phyloP scores from a whole-genome alignment of 208 protist species.

The Sergeia podlipaevii region DNA sequence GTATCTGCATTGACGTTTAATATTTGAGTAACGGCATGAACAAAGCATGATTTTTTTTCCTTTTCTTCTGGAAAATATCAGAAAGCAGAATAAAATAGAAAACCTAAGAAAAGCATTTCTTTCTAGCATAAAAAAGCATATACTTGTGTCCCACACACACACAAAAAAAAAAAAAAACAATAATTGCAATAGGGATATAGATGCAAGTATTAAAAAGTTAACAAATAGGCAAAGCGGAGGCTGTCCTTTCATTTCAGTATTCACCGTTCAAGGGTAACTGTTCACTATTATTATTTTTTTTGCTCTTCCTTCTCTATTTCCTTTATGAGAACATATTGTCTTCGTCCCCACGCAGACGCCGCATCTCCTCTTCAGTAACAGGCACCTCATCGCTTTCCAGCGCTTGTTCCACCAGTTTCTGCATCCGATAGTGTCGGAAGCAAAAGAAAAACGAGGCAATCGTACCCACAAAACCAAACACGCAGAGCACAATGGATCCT shows the following conservation, averaged over 20 bases:
- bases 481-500: slow-evolving; percentile 72
- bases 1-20: too few species aligned
- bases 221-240: not conserved
- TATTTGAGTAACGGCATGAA: too few species aligned
- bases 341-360: slow-evolving; percentile 37
- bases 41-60: too few species aligned
- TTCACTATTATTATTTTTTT: not conserved
- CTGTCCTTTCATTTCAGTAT: too few species aligned
- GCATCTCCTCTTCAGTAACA: slow-evolving; percentile 77
- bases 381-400: slow-evolving; percentile 61
- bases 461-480: slow-evolving; percentile 77
- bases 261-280: too few species aligned
- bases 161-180: slow-evolving; percentile 2
- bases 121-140: too few species aligned
- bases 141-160: too few species aligned
- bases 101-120: too few species aligned
- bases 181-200: slow-evolving; percentile 3
- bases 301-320: not conserved
- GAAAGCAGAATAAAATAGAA: too few species aligned
- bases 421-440: slow-evolving; percentile 80
- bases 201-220: too few species aligned
- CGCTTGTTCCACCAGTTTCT: slow-evolving; percentile 75
- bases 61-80: too few species aligned
- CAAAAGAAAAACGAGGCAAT: slow-evolving; percentile 83
- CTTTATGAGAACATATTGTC: slow-evolving; percentile 15